These are phyloP conservation scores for Hyphopichia wangnamkhiaoensis DNA, from an alignment of 1,139 yeast genomes.

Conservation along the genomic window DNA sequence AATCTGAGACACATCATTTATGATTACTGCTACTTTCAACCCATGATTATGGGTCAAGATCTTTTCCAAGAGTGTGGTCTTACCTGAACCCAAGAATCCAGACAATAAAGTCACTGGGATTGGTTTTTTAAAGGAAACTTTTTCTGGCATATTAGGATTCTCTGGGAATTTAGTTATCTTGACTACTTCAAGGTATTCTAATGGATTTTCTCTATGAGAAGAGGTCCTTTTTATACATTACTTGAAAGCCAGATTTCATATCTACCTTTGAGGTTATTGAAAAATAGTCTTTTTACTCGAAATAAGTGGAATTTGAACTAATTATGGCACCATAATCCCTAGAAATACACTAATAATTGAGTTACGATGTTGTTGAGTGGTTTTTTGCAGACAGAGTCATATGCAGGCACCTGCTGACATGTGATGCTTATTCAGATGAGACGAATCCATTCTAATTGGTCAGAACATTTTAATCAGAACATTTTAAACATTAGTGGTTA, in stretches of 20 bases:
- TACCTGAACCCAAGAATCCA: slow-evolving; percentile 48
- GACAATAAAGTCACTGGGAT: slow-evolving; percentile 45
- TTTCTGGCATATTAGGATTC: slow-evolving; percentile 2
- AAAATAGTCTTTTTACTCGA: too few relatives aligned
- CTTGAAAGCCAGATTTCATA: too few relatives aligned
- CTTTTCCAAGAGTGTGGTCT: slow-evolving; percentile 45
- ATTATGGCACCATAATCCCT: too few relatives aligned
- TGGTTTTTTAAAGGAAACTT: slow-evolving; percentile 11
- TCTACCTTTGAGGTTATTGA: too few relatives aligned
- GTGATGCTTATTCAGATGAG: too few relatives aligned
- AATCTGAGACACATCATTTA: slow-evolving; percentile 41
- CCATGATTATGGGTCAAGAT: slow-evolving; percentile 42
- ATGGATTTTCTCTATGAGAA: too few relatives aligned
- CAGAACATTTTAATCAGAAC: background rate
- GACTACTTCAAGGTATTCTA: background rate
- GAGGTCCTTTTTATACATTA: too few relatives aligned
- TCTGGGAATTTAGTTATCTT: too few relatives aligned
- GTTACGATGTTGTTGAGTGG: background rate
- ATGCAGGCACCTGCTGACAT: background rate
- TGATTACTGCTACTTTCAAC: slow-evolving; percentile 41
- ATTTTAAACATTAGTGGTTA: background rate
- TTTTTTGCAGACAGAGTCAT: background rate
- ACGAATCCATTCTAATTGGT: background rate
- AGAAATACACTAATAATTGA: too few relatives aligned
- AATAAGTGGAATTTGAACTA: too few relatives aligned